These are phyloP conservation scores for Periconia sp. DNA, from an alignment of 2,329 filamentous ascomycete genomes.

Conservation along the genomic window DNA sequence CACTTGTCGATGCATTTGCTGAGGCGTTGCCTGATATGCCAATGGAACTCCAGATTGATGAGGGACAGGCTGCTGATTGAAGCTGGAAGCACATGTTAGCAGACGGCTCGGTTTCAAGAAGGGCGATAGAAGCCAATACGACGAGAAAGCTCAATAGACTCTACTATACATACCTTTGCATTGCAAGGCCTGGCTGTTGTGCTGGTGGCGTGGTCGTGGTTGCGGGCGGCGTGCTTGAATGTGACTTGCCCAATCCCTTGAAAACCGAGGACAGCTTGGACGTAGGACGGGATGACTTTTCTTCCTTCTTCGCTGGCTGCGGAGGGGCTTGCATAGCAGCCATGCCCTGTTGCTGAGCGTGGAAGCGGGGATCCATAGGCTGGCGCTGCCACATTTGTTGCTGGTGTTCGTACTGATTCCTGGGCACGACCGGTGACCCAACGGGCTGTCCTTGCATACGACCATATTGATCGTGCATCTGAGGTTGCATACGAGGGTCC, in stretches of 20 bases:
- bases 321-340: conserved; percentile 34
- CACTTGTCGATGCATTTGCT: conserved; percentile 5
- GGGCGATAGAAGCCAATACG: too few relatives aligned
- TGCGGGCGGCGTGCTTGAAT: conserved; percentile 16
- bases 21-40: too few relatives aligned
- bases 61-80: not conserved
- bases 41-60: not conserved
- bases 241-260: conserved; percentile 45
- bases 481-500: conserved; percentile 14
- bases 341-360: conserved; percentile 49
- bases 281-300: conserved; percentile 31
- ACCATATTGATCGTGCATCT: conserved; percentile 17
- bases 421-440: conserved; percentile 16
- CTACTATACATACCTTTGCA: too few relatives aligned
- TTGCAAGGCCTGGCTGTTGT: conserved; percentile 1
- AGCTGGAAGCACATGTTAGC: too few relatives aligned
- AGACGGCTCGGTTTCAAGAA: too few relatives aligned
- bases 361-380: conserved; percentile 47
- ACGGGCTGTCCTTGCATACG: conserved; percentile 18
- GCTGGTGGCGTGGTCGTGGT: conserved; percentile 9
- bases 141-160: too few relatives aligned
- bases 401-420: conserved; percentile 37
- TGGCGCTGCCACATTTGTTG: conserved; percentile 40
- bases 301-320: conserved; percentile 29
- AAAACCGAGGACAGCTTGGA: conserved; percentile 52